These are phyloP conservation scores for Zasmidium citrigriseum DNA, from an alignment of 2,329 filamentous ascomycete genomes.

Conservation along the genomic window DNA sequence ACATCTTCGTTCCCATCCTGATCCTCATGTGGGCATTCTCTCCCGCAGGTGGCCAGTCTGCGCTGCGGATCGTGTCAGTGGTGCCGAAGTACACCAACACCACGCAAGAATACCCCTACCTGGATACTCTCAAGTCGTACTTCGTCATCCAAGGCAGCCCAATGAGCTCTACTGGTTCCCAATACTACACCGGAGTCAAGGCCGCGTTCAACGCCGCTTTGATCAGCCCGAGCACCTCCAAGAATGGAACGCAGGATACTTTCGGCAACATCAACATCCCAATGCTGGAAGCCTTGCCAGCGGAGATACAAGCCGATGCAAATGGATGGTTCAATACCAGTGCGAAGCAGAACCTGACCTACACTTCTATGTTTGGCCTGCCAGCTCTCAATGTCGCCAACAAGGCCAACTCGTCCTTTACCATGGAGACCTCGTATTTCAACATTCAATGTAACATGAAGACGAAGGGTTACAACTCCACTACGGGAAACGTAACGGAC, in stretches of 20 bases:
- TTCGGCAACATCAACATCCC: slow-evolving; percentile 1
- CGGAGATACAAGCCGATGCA: background rate
- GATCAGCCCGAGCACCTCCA: background rate
- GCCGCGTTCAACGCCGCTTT: background rate
- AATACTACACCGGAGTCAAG: no score
- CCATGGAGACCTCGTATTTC: slow-evolving; percentile 1
- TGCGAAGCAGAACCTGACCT: background rate
- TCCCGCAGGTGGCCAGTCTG: background rate
- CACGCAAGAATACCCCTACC: background rate
- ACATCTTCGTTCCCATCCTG: background rate
- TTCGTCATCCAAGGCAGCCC: background rate
- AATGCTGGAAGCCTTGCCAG: background rate
- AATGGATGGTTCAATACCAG: background rate
- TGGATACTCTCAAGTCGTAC: background rate
- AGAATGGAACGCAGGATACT: background rate
- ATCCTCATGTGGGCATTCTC: background rate
- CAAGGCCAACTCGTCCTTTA: background rate
- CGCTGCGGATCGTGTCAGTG: background rate
- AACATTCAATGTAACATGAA: background rate
- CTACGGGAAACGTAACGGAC: no score
- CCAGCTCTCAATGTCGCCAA: background rate
- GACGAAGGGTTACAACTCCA: no score
- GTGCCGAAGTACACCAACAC: background rate
- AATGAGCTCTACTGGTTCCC: no score
- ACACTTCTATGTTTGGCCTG: background rate